Evolutionary conservation across 2,329 filamentous ascomycete genomes (phyloP), one percentile per base, ranked within the genome.

Genomic region (Podosphaera leucotricha): DNA sequence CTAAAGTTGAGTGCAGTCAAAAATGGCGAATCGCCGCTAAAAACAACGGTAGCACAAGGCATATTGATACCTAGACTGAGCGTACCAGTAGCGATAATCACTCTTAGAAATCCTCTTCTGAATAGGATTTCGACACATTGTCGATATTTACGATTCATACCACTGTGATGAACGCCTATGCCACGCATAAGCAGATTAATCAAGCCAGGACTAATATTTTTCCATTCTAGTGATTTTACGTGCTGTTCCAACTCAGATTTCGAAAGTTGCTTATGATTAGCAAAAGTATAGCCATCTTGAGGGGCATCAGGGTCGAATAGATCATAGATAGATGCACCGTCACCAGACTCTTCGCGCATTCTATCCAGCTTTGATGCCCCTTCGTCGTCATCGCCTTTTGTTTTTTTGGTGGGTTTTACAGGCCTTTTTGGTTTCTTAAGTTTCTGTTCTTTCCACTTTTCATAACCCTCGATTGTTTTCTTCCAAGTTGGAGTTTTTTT

Each of bases 41-140:
- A 87, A 1, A 84, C 72, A 0, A 85, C 79, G 1, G 80, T 87
- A 57, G 81, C 82, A 57, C 80, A 86, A 8, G 81, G 81, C 77
- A 83, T 82, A 52, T 83, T 87, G 62, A 87, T 79, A 62, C 81
- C 81, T 4, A 86, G 63, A 1, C 77, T 77, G 19, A 85, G 66
- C 0, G 80, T 85, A 1, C 79, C 80, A 1, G 80, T 86, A 0
- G 80, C 80, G 21, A 86, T 67, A 22, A 86, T 73, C 1, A 79
- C 74, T 6, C 71, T 68, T 36, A 86, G 59, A 54, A 71, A 85
- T 0, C 79, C 77, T 55, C 71, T 77, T 7, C 81, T 70, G 60
- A 84, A 85, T 6, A 84, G 61, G 47, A 81, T 78, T 54, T 85
- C 80, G 1, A 82, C 76, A 18, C 65, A 65, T 56, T 84, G 79